Conservation (phyloP, 1,284 basidiomycete species). For the Cryptococcus hybrid region DNA sequence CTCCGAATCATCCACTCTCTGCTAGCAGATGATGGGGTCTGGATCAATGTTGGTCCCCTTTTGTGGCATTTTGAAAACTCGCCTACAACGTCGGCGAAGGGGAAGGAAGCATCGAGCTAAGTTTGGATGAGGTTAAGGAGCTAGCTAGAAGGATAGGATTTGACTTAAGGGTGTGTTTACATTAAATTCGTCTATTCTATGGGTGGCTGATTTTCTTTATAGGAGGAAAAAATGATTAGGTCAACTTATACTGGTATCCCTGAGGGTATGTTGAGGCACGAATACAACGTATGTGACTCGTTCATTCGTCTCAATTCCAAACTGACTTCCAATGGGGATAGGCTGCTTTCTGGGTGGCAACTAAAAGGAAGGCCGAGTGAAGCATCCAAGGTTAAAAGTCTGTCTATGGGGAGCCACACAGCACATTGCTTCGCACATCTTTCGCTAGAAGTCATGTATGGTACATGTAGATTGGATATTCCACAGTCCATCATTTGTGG, state of each 20-base stretch:
- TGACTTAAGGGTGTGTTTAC: constrained; percentile 62
- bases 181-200: not conserved
- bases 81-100: constrained; percentile 58
- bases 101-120: constrained; percentile 75
- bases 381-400: not conserved
- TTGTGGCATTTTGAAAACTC: constrained; percentile 94
- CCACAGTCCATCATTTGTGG: no score
- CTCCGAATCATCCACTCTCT: constrained; percentile 76
- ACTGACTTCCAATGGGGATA: constrained; percentile 5
- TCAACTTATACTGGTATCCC: constrained; percentile 86
- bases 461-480: no score
- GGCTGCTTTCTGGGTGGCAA: constrained; percentile 80
- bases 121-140: constrained; percentile 79
- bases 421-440: no score
- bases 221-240: constrained; percentile 77
- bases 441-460: no score
- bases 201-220: constrained; percentile 1
- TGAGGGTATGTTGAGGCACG: constrained; percentile 80
- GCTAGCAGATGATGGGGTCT: constrained; percentile 76
- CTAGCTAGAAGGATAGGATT: constrained; percentile 79
- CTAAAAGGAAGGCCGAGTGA: constrained; percentile 51
- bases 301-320: no score
- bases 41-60: constrained; percentile 91
- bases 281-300: constrained; percentile 62
- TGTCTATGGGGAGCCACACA: not conserved